Evolutionary conservation across 129 eudicot genomes (phyloP).

Genomic region (Calendula officinalis): DNA sequence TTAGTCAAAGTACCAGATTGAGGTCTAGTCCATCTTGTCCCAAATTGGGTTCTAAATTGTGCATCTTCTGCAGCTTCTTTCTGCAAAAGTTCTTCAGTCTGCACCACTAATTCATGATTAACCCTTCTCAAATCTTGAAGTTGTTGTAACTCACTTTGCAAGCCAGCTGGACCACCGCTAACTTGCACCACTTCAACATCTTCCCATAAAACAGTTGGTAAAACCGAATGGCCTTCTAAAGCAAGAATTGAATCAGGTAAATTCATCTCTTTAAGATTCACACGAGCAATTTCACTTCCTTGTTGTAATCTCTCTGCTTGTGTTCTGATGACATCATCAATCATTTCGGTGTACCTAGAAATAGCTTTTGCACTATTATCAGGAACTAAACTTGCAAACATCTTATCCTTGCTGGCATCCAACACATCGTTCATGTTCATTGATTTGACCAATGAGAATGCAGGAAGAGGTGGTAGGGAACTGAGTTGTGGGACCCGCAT

Average conservation of each 20-base stretch:
- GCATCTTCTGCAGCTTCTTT: constrained; percentile 87
- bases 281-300: constrained; percentile 88
- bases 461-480: constrained; percentile 70
- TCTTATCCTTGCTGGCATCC: constrained; percentile 83
- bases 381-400: constrained; percentile 90
- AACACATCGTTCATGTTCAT: constrained; percentile 69
- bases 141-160: constrained; percentile 86
- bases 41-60: constrained; percentile 85
- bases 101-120: constrained; percentile 70
- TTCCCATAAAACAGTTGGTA: constrained; percentile 69
- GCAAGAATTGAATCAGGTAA: constrained; percentile 84
- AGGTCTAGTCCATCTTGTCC: constrained; percentile 89
- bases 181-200: constrained; percentile 91
- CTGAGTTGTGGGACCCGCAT: constrained; percentile 81
- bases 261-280: constrained; percentile 83
- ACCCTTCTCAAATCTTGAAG: constrained; percentile 80
- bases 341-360: constrained; percentile 90
- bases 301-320: constrained; percentile 90
- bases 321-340: constrained; percentile 83
- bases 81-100: constrained; percentile 80
- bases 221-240: constrained; percentile 66
- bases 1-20: constrained; percentile 85
- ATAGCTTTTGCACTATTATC: constrained; percentile 82
- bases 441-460: constrained; percentile 78
- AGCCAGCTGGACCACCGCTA: constrained; percentile 85